Evolutionary conservation across 2,329 filamentous ascomycete species (phyloP), one percentile per base, ranked within the genome.

Genomic region (Tolypocladium guangdongense): DNA sequence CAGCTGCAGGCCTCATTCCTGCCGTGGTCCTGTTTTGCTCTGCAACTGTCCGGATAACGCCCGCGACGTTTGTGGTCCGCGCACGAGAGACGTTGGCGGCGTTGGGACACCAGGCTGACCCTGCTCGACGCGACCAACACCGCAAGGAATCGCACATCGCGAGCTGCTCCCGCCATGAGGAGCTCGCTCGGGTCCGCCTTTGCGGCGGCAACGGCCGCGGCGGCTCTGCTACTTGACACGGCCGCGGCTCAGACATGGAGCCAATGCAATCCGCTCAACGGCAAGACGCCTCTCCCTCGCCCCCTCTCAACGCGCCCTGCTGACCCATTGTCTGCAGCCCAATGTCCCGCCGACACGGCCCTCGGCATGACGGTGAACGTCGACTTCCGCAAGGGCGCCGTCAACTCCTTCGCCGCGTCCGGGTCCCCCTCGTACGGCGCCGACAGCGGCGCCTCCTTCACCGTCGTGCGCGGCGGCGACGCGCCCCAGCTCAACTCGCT

Each of bases 401-500:
- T 93, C 49, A 83, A 88, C 69, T 87, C 88, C 47, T 97, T 96
- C 70, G 83, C 80, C 2, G 70, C 84, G 6, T 82, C 80, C 35
- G 86, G 88, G 52, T 78, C 75, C 20, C 83, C 88, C 3, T 83
- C 82, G 1, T 97, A 96, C 73, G 80, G 78, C 22, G 18, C 41
- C 66, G 75, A 76, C 30, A 80, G 91, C 66, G 93, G 93, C 55
- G 91, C 81, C 30, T 81, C 81, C 18, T 95, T 99, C 68, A 90
- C 88, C 30, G 85, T 99, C 51, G 71, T 82, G 51, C 74, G 84
- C 64, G 78, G 84, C 50, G 91, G 92, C 54, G 89, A 99, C 66
- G 82, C 90, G 3, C 93, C 93, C 0, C 87, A 92, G 68, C 81
- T 99, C 56, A 80, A 80, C 59, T 95, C 90, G 56, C 82, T 93